Evolutionary conservation across 139 green algal species (phyloP).

Genomic region (Diplosphaera chodatii): DNA sequence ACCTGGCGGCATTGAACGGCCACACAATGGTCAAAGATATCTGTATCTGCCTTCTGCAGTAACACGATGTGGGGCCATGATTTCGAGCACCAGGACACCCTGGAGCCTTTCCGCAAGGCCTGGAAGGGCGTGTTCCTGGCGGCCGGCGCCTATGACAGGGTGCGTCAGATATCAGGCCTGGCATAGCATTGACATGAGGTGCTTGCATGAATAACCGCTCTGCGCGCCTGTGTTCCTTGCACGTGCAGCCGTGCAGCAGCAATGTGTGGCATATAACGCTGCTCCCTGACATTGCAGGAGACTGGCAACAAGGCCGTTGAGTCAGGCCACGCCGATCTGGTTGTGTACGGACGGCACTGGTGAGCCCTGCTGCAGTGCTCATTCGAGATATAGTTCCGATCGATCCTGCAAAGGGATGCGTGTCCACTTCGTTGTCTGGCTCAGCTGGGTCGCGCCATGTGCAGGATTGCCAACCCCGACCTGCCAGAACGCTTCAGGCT

Average conservation of each 20-base stretch:
- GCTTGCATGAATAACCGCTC: too few relatives aligned
- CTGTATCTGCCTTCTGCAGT: constrained; percentile 1
- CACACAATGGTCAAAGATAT: too few relatives aligned
- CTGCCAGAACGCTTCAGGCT: constrained; percentile 55
- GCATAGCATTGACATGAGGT: too few relatives aligned
- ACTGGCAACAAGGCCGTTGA: constrained; percentile 35
- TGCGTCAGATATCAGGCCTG: background rate
- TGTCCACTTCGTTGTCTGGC: too few relatives aligned
- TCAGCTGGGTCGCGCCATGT: constrained; percentile 17
- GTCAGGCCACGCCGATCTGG: constrained; percentile 35
- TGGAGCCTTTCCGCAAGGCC: constrained; percentile 51
- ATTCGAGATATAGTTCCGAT: too few relatives aligned
- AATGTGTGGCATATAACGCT: too few relatives aligned
- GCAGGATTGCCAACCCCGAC: constrained; percentile 69
- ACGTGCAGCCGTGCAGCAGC: too few relatives aligned
- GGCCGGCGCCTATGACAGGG: constrained; percentile 53
- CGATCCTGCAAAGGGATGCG: too few relatives aligned
- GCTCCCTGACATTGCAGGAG: too few relatives aligned
- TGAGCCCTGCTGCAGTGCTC: too few relatives aligned
- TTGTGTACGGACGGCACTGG: constrained; percentile 39
- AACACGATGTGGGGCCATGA: background rate
- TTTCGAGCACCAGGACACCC: constrained; percentile 9
- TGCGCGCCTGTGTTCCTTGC: too few relatives aligned
- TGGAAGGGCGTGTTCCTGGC: constrained; percentile 56
- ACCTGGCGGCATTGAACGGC: too few relatives aligned